Conservation (phyloP, 2,329 filamentous ascomycete genomes). For the Curvularia verruculosa region DNA sequence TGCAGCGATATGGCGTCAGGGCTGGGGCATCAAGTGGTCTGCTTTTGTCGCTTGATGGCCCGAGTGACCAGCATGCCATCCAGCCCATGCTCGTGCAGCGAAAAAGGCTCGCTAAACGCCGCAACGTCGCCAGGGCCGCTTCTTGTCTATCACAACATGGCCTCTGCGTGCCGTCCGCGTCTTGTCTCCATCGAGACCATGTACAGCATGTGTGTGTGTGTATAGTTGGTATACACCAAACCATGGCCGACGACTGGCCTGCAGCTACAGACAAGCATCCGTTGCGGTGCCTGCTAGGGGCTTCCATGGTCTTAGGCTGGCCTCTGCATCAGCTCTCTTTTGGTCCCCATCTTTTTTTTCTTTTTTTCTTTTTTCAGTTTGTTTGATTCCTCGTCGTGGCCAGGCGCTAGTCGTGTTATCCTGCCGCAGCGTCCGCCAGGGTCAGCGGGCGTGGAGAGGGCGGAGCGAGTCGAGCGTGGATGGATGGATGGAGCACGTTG, state of each 20-base stretch:
- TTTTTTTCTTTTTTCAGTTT: no score
- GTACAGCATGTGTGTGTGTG: no score
- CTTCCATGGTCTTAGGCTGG: not conserved
- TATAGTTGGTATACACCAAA: no score
- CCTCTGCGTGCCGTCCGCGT: no score
- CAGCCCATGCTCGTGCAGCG: slow-evolving; percentile 27
- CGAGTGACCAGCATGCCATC: no score
- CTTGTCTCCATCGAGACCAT: no score
- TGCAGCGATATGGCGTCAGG: slow-evolving; percentile 32
- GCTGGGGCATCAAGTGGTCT: slow-evolving; percentile 4
- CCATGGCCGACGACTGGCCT: no score
- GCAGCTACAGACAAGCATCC: no score
- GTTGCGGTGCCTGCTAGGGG: no score
- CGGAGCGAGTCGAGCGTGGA: slow-evolving; percentile 5
- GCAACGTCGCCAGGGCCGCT: slow-evolving; percentile 19
- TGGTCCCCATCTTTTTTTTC: no score
- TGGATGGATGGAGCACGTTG: slow-evolving; percentile 4
- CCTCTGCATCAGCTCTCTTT: no score
- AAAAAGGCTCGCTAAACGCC: slow-evolving; percentile 29
- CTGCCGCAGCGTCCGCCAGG: slow-evolving; percentile 1
- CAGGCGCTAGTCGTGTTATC: not conserved
- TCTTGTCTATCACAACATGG: not conserved
- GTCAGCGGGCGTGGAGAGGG: not conserved
- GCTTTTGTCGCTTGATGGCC: not conserved
- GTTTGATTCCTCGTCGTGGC: not conserved